These are phyloP conservation scores for Quercus robur DNA, from an alignment of 306 rosid genomes.

Conservation along the genomic window DNA sequence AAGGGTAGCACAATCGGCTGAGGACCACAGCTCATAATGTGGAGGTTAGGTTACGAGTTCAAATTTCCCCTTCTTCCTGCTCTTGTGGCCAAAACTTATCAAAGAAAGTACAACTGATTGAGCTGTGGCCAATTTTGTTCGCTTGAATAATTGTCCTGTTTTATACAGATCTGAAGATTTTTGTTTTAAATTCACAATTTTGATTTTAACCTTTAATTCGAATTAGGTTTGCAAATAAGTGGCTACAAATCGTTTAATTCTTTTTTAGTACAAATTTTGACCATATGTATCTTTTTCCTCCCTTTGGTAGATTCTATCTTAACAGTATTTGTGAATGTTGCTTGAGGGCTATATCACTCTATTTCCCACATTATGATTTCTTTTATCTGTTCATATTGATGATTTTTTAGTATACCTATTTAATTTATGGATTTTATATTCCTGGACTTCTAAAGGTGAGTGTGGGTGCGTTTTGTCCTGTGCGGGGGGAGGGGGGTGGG, in stretches of 20 bases:
- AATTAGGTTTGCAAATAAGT: not conserved
- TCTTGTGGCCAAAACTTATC: too few species aligned
- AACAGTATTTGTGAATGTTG: too few species aligned
- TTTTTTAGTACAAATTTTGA: not conserved
- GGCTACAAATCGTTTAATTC: not conserved
- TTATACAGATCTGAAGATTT: not conserved
- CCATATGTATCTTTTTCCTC: not conserved
- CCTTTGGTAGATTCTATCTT: not conserved
- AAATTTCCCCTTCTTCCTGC: too few species aligned
- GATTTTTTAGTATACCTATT: not conserved
- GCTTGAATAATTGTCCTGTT: not conserved
- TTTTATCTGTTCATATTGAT: too few species aligned
- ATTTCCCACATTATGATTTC: not conserved
- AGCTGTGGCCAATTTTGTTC: not conserved
- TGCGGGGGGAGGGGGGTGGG: too few species aligned
- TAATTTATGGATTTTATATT: not conserved
- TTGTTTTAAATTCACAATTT: not conserved
- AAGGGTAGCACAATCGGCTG: too few species aligned
- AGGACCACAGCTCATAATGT: too few species aligned
- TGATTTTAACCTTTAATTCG: not conserved
- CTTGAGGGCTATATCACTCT: not conserved
- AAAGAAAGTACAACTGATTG: not conserved
- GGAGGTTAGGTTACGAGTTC: not conserved
- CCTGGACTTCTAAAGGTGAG: not conserved
- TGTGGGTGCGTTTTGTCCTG: not conserved